Evolutionary conservation across 768 basidiomycete species (phyloP), one percentile per base, ranked within the genome.

Genomic region (Agaricus blazei): DNA sequence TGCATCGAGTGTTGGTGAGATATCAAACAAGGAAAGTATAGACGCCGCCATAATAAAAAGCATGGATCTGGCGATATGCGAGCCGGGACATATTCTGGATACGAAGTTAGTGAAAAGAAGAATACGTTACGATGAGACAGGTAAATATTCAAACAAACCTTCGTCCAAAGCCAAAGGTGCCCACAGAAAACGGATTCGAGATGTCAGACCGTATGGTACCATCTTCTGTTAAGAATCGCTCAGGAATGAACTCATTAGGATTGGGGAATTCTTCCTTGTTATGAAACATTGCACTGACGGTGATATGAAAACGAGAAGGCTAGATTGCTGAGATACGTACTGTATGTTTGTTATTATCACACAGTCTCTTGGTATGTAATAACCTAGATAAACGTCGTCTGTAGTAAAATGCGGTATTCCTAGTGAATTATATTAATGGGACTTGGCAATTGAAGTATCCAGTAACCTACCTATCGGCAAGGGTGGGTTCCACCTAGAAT

Each of bases 111-210:
- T 9, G 5, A 28, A 8, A 26, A 19, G 19, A 19, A 19, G 19
- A 19, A 3, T 19, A 19, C 19, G 19, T 19, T 19, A 9, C 24
- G 26, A 38, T 6, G n/a, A 23, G 36, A 8, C 19, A 15, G 15
- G 23, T 1, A 14, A 9, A 27, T 37, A 24, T 19, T 1, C 14
- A 5, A 38, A 48, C 57, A 14, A 8, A 67, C 67, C 66, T 60
- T 52, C 68, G 45, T 9, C 71, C 71, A 58, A 68, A 71, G 0
- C 71, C 70, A 59, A 68, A 73, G 3, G 62, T 64, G 1, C 60
- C 61, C 8, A 60, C 59, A 0, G 58, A 14, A 4, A 31, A 62
- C 2, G 68, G 65, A 41, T 67, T 64, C 24, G 58, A 60, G 34
- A 69, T 60, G 7, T 70, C 63, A 3, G 62, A 41, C 19, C 61